Evolutionary conservation across 2,329 filamentous ascomycete genomes (phyloP), one percentile per base, ranked within the genome.

Genomic region (Cryphonectria parasitica): DNA sequence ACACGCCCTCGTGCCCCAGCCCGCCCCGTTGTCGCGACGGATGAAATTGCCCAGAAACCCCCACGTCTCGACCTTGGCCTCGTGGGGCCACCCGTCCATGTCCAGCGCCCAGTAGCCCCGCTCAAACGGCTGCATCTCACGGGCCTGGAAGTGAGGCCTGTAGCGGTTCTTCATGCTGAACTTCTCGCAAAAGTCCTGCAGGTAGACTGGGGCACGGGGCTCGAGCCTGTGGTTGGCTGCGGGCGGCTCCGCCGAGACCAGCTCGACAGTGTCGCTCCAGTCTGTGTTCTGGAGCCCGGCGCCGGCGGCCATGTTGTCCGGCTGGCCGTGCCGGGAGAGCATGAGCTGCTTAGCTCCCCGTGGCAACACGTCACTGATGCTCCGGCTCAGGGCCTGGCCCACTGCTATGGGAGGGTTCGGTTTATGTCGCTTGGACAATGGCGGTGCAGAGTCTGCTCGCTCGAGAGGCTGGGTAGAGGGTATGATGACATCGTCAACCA

Each of bases 71-170:
- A 82, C 78, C 65, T 87, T 86, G 4, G 85, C 76, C 0, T 80
- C 78, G 0, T 77, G 67, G 0, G 81, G 77, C 91, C 91, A 94
- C 0, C 74, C 66, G 0, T 80, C 77, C 74, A 87, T 89, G 73
- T 89, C 82, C 5, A 97, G 76, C 2, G 84, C 79, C 95, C 95
- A 98, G 79, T 92, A 90, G 0, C 94, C 95, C 22, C 95, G 86
- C 78, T 97, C 94, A 52, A 91, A 86, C 0, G 81, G 80, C 2
- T 84, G 80, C 1, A 91, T 80, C 0, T 79, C 77, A 4, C 90
- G 83, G 1, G 80, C 80, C 66, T 87, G 83, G 1, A 79, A 73
- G 6, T 76, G 74, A 0, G 90, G 89, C 5, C 79, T 82, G 78
- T 88, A 93, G 3, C 86, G 84, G 2, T 82, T 83, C 0, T 80